These are phyloP conservation scores for Arthrobotrys musiformis DNA, from an alignment of 2,329 filamentous ascomycete species.

Conservation along the genomic window DNA sequence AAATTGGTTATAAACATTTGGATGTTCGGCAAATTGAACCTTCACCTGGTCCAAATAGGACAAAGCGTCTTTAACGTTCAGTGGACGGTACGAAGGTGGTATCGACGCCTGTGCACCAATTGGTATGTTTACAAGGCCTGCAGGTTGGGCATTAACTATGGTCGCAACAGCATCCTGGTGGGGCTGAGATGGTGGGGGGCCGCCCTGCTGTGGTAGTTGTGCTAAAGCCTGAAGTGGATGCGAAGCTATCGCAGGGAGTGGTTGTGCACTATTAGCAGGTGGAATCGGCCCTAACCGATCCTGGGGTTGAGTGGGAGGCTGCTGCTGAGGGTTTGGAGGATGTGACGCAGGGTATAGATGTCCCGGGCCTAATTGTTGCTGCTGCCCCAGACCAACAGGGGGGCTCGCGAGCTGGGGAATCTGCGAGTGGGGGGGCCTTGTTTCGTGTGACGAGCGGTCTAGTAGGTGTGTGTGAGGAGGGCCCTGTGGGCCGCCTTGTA, in stretches of 20 bases:
- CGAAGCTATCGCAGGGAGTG: slow-evolving; percentile 38
- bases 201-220: slow-evolving; percentile 32
- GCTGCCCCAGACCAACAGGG: slow-evolving; percentile 28
- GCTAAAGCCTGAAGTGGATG: slow-evolving; percentile 35
- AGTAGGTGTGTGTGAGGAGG: slow-evolving; percentile 41
- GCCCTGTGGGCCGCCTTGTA: slow-evolving; percentile 39
- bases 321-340: slow-evolving; percentile 32
- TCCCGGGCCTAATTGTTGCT: slow-evolving; percentile 29
- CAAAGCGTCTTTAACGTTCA: slow-evolving; percentile 77
- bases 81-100: slow-evolving; percentile 36
- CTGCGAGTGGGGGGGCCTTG: slow-evolving; percentile 40
- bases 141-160: slow-evolving; percentile 17
- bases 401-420: slow-evolving; percentile 48
- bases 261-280: slow-evolving; percentile 13
- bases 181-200: slow-evolving; percentile 27
- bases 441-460: slow-evolving; percentile 41
- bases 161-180: slow-evolving; percentile 46
- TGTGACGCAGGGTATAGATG: slow-evolving; percentile 36
- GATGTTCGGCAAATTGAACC: slow-evolving; percentile 95
- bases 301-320: slow-evolving; percentile 20
- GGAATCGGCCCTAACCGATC: slow-evolving; percentile 35
- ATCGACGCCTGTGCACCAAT: slow-evolving; percentile 56
- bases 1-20: slow-evolving; percentile 96
- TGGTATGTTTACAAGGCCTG: slow-evolving; percentile 17
- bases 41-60: slow-evolving; percentile 99